Percentiles rank a stretch among this genome's conserved stretches.
phyloP scores from a whole-genome alignment of 2,329 filamentous ascomycete genomes.

The Colletotrichum trifolii region DNA sequence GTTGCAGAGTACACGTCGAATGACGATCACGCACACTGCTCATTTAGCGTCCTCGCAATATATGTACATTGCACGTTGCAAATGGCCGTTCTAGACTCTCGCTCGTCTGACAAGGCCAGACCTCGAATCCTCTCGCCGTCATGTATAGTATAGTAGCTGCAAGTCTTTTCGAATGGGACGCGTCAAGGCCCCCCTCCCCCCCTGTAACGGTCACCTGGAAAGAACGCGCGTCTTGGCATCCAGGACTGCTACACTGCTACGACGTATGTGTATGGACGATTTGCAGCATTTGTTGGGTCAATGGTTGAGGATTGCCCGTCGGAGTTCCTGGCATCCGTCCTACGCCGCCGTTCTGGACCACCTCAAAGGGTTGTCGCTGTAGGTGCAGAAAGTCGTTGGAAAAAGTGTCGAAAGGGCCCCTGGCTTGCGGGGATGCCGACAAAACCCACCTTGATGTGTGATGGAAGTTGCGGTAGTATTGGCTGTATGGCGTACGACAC shows the following conservation, averaged over 20 bases:
- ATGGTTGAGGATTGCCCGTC: background rate
- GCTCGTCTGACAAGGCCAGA: constrained; percentile 3
- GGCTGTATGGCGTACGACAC: no score
- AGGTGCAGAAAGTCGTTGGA: no score
- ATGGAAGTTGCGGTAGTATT: no score
- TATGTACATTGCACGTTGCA: background rate
- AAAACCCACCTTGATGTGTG: no score
- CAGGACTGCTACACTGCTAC: background rate
- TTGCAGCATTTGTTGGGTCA: no score
- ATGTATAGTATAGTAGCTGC: background rate
- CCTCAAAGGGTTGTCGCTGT: no score
- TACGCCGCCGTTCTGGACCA: constrained; percentile 14
- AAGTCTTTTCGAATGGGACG: background rate
- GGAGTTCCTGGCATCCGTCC: constrained; percentile 16
- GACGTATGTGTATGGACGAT: no score
- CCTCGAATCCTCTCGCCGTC: background rate
- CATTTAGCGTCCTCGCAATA: background rate
- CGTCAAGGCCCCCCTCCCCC: background rate
- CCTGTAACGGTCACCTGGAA: constrained; percentile 4
- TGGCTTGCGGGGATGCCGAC: no score
- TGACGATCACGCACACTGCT: constrained; percentile 30
- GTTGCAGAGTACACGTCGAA: background rate
- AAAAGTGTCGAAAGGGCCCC: constrained; percentile 6
- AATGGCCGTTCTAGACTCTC: no score
- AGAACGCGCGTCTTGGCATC: constrained; percentile 26